Conservation (phyloP, 176 grass and related monocot genomes). For the Triticum monococcum region DNA sequence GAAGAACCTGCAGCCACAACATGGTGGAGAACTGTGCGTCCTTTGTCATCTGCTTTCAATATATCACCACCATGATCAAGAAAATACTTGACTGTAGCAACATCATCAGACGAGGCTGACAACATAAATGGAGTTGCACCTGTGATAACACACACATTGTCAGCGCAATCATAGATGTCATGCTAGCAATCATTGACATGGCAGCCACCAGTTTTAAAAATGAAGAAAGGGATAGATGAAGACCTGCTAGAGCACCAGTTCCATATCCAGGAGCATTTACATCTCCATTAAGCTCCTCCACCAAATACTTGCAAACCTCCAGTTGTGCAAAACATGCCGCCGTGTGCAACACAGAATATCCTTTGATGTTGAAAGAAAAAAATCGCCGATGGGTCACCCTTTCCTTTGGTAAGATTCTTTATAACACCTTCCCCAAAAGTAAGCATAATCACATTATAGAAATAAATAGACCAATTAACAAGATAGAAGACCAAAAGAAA, state of each 20-base stretch:
- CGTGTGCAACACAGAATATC: not conserved
- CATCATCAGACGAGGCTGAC: slow-evolving; percentile 14
- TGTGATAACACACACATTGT: not conserved
- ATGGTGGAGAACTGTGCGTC: slow-evolving; percentile 20
- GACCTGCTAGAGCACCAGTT: not conserved
- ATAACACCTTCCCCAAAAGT: not conserved
- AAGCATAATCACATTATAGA: not conserved
- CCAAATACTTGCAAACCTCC: slow-evolving; percentile 38
- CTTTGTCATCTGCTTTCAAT: slow-evolving; percentile 4
- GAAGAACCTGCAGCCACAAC: not conserved
- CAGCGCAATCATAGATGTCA: not conserved
- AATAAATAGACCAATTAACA: not conserved
- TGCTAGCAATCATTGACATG: not conserved
- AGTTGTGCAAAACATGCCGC: slow-evolving; percentile 20
- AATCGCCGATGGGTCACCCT: not conserved
- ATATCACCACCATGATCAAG: slow-evolving; percentile 33
- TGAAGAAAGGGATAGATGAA: not conserved
- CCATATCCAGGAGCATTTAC: slow-evolving; percentile 1
- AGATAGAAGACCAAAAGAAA: not conserved
- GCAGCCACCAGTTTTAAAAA: no score
- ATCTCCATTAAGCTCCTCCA: slow-evolving; percentile 33
- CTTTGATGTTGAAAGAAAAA: not conserved
- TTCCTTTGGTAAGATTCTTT: not conserved
- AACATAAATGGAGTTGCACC: slow-evolving; percentile 6
- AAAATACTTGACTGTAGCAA: slow-evolving; percentile 30